These are phyloP conservation scores for Penicillium maclennaniae DNA, from an alignment of 495 filamentous ascomycete species.

Conservation along the genomic window DNA sequence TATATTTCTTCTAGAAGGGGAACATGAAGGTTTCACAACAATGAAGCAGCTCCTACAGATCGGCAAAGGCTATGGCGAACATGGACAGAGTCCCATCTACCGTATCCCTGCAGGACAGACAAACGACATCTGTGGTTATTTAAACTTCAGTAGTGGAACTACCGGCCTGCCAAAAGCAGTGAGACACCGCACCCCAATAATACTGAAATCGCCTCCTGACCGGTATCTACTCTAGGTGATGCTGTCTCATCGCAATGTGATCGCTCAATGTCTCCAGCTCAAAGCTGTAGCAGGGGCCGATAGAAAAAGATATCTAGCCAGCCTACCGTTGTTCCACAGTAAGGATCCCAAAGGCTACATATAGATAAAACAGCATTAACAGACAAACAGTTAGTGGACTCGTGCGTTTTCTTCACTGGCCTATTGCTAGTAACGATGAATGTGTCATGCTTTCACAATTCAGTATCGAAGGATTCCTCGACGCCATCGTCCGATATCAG, in stretches of 20 bases:
- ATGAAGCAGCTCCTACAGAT: constrained; percentile 47
- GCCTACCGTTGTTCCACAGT: constrained; percentile 54
- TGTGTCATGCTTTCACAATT: constrained; percentile 59
- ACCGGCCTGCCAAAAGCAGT: constrained; percentile 30
- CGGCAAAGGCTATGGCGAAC: constrained; percentile 32
- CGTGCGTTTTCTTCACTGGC: constrained; percentile 57
- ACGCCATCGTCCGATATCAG: too few species aligned
- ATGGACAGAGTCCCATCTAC: constrained; percentile 37
- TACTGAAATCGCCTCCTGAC: constrained; percentile 41
- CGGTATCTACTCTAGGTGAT: constrained; percentile 45
- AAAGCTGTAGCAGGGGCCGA: constrained; percentile 42
- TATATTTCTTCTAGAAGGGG: constrained; percentile 54
- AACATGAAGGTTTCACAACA: constrained; percentile 42
- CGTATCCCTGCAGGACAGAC: constrained; percentile 45
- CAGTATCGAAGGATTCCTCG: constrained; percentile 54
- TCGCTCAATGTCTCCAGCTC: constrained; percentile 59
- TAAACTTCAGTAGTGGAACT: constrained; percentile 50
- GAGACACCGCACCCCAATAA: constrained; percentile 23
- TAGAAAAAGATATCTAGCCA: constrained; percentile 47
- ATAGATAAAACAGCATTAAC: not conserved
- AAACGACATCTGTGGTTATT: constrained; percentile 53
- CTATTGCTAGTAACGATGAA: constrained; percentile 52
- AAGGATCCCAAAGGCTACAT: not conserved
- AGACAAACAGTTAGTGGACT: constrained; percentile 46
- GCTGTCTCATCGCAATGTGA: constrained; percentile 61